Evolutionary conservation across 1,139 yeast genomes (phyloP), one percentile per base, ranked within the genome.

Genomic region (Geotrichum restrictum): DNA sequence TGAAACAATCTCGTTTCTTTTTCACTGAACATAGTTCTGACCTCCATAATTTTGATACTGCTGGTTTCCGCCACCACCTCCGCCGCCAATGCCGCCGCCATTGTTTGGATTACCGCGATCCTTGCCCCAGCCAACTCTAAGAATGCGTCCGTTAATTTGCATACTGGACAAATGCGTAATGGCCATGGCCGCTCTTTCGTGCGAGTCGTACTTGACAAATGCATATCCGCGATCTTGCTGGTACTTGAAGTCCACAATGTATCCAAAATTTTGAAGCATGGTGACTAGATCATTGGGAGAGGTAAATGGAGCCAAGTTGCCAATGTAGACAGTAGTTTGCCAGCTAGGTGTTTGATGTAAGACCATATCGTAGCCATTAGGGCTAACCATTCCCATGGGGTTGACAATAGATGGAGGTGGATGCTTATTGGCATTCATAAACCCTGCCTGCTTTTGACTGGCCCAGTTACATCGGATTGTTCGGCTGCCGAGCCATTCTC

Each of bases 401-500:
- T 33, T 56, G 59, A 49, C 56, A 60, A 38, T 56, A 56, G 22
- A 56, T 46, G 40, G 57, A 49, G 57, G 49, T 34, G 41, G 14
- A 47, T 45, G 29, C 29, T 34, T 39, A 13, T n/a, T 34, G 45
- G 32, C 49, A 51, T 32, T 38, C 34, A 14, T 22, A 14, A 19
- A 31, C 13, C 47, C 34, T 21, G 51, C 56, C 40, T 53, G 49
- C 64, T 83, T 84, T 64, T 85, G 91, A 44, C 88, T 79, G 36
- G 96, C 96, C 95, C 96, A 88, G 68, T 88, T 88, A 63, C 89
- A 80, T 65, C 96, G 78, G 57, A 88, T 81, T 40, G 85, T 79
- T 64, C 96, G 76, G 52, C 91, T 91, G 49, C 84, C 82, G 49
- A 88, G 71, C 69, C 77, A 73, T 57, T 75, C 78, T 41, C 96